Percentiles rank a stretch among this genome's conserved stretches.
phyloP scores from a whole-genome alignment of 345 rosid species.

The Syzygium aromaticum region DNA sequence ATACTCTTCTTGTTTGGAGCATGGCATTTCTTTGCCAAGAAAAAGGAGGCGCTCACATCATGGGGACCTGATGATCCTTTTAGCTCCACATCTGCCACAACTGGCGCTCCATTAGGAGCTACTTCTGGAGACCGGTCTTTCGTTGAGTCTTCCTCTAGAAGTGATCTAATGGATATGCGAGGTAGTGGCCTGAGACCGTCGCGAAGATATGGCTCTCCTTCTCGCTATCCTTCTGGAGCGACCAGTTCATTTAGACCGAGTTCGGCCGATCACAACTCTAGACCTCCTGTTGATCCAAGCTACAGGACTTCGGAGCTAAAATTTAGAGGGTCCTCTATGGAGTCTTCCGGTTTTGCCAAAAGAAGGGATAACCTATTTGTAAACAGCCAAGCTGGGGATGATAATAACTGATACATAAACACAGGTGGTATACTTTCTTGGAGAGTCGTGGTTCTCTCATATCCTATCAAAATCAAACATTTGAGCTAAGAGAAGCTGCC shows the following conservation, averaged over 20 bases:
- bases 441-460: background rate
- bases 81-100: conserved; percentile 33
- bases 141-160: conserved; percentile 56
- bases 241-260: conserved; percentile 52
- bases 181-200: conserved; percentile 34
- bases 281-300: conserved; percentile 51
- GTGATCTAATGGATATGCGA: conserved; percentile 47
- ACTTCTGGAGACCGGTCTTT: conserved; percentile 47
- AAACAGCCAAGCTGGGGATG: conserved; percentile 54
- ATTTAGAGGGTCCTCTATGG: conserved; percentile 48
- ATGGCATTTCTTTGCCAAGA: conserved; percentile 95
- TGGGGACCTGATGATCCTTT: conserved; percentile 97
- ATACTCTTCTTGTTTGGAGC: conserved; percentile 70
- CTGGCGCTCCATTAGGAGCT: conserved; percentile 36
- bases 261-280: conserved; percentile 38
- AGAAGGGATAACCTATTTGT: conserved; percentile 54
- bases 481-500: background rate
- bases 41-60: conserved; percentile 87
- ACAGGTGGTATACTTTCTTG: background rate
- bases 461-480: background rate
- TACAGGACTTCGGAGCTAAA: conserved; percentile 55
- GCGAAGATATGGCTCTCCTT: conserved; percentile 60
- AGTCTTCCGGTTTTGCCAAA: conserved; percentile 45
- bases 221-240: conserved; percentile 52
- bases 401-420: conserved; percentile 21